These are phyloP conservation scores for Nidularia pulvinata DNA, from an alignment of 768 basidiomycete genomes.

Conservation along the genomic window DNA sequence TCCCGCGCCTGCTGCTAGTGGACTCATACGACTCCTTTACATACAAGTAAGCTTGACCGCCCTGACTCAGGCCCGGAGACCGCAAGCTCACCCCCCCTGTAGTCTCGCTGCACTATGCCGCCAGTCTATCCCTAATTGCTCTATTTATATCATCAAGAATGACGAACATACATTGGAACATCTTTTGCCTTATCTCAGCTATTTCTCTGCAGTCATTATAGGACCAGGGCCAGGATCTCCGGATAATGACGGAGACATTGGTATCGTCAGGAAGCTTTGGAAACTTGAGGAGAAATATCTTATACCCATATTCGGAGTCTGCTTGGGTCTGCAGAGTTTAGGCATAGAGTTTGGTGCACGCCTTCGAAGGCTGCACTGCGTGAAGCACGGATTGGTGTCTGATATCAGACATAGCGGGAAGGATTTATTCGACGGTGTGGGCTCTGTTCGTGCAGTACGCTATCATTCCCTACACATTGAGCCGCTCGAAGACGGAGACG, in stretches of 20 bases:
- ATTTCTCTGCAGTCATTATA: slow-evolving; percentile 70
- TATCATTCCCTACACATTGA: slow-evolving; percentile 80
- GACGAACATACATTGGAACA: slow-evolving; percentile 51
- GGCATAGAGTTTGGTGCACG: slow-evolving; percentile 62
- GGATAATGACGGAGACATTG: slow-evolving; percentile 57
- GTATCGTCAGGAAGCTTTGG: slow-evolving; percentile 74
- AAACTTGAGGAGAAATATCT: slow-evolving; percentile 46
- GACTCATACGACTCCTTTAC: slow-evolving; percentile 91
- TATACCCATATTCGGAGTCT: slow-evolving; percentile 82
- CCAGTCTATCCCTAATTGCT: slow-evolving; percentile 56
- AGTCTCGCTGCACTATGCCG: slow-evolving; percentile 78
- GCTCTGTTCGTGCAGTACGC: slow-evolving; percentile 59
- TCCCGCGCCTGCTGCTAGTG: slow-evolving; percentile 63
- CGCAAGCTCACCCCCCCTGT: slow-evolving; percentile 1
- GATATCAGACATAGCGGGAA: slow-evolving; percentile 53
- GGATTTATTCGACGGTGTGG: slow-evolving; percentile 63
- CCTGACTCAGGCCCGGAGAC: neutral
- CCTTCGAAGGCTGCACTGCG: slow-evolving; percentile 57
- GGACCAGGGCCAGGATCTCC: slow-evolving; percentile 87
- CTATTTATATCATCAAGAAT: slow-evolving; percentile 74
- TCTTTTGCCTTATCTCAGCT: slow-evolving; percentile 50
- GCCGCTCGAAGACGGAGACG: slow-evolving; percentile 37
- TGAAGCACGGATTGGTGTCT: slow-evolving; percentile 84
- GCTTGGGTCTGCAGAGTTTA: slow-evolving; percentile 81
- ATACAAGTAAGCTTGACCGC: slow-evolving; percentile 63